These are phyloP conservation scores for Serendipita indica DNA, from an alignment of 768 basidiomycete species.

Conservation along the genomic window DNA sequence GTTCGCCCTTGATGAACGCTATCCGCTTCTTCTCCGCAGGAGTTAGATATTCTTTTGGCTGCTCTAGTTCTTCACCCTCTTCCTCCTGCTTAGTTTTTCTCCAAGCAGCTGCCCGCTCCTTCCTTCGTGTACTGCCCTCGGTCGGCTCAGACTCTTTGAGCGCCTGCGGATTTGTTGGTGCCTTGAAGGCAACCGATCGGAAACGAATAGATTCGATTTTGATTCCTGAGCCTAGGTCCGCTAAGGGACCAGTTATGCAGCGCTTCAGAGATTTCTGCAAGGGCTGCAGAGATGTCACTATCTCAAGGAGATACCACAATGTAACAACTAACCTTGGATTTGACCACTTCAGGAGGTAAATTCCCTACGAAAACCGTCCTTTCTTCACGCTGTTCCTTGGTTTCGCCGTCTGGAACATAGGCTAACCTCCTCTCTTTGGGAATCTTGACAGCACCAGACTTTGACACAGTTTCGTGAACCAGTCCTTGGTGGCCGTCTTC, in stretches of 20 bases:
- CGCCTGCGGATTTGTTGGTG: constrained; percentile 49
- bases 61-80: constrained; percentile 27
- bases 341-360: constrained; percentile 58
- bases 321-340: constrained; percentile 45
- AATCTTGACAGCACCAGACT: background rate
- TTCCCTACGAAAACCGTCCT: constrained; percentile 92
- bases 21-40: constrained; percentile 82
- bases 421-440: constrained; percentile 24
- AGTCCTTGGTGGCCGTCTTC: background rate
- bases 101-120: constrained; percentile 50
- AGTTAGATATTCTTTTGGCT: constrained; percentile 51
- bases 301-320: background rate
- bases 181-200: constrained; percentile 83
- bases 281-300: constrained; percentile 31
- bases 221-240: too few species aligned
- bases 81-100: constrained; percentile 27
- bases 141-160: constrained; percentile 27
- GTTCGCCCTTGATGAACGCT: constrained; percentile 84
- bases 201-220: constrained; percentile 89
- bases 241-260: too few species aligned
- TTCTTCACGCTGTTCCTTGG: constrained; percentile 51
- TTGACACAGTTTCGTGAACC: constrained; percentile 12
- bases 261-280: constrained; percentile 59
- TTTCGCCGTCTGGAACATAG: constrained; percentile 53
- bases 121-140: constrained; percentile 27